Evolutionary conservation across 768 basidiomycete species (phyloP).

Genomic region (Mrakia blollopis): DNA sequence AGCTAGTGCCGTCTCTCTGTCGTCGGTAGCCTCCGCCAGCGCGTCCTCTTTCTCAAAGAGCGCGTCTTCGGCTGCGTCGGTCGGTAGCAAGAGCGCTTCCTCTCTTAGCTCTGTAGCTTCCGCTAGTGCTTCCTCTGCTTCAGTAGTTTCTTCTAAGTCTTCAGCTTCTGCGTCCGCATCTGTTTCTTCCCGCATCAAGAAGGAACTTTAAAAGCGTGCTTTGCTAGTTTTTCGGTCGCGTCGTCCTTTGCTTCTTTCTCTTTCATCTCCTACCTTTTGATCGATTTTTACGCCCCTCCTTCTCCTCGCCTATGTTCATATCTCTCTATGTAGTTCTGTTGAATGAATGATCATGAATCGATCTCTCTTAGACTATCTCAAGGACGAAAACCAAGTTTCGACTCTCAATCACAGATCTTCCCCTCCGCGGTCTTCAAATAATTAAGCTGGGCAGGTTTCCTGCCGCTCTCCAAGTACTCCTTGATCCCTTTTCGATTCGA

Average conservation of each 20-base stretch:
- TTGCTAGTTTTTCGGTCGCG: neutral
- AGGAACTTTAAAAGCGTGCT: neutral
- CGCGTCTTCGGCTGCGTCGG: slow-evolving; percentile 23
- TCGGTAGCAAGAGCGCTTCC: slow-evolving; percentile 34
- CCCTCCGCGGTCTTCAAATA: neutral
- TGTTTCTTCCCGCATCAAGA: neutral
- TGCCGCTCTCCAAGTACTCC: neutral
- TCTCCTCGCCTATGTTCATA: too few relatives aligned
- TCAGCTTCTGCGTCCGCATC: neutral
- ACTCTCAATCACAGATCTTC: neutral
- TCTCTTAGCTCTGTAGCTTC: slow-evolving; percentile 37
- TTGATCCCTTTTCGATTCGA: neutral
- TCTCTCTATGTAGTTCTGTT: too few relatives aligned
- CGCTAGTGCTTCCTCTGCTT: slow-evolving; percentile 39
- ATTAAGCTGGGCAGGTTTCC: neutral
- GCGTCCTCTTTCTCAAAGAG: slow-evolving; percentile 36
- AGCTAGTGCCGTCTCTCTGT: slow-evolving; percentile 35
- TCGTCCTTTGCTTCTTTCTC: neutral
- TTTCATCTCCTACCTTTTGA: too few relatives aligned
- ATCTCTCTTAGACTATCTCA: too few relatives aligned
- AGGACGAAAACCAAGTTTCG: too few relatives aligned
- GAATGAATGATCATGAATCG: neutral
- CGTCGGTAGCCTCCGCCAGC: slow-evolving; percentile 37
- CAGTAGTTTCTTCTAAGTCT: neutral
- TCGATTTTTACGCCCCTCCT: too few relatives aligned